These are phyloP conservation scores for Phyllosticta paracitricarpa DNA, from an alignment of 2,329 filamentous ascomycete genomes.

Conservation along the genomic window DNA sequence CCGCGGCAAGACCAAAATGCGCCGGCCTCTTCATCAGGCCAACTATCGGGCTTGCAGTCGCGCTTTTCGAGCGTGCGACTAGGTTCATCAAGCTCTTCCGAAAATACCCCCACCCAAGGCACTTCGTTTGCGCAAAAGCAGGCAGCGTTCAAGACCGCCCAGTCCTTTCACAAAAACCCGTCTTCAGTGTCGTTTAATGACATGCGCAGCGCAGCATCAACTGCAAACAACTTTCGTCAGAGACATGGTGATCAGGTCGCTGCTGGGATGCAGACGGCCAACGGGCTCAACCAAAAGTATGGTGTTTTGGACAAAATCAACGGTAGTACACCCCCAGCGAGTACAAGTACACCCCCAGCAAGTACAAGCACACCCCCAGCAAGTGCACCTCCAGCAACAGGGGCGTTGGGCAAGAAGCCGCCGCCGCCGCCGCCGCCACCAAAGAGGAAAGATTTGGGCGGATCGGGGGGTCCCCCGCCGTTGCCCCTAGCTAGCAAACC, in stretches of 20 bases:
- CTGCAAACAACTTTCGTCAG: constrained; percentile 59
- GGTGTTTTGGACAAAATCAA: constrained; percentile 43
- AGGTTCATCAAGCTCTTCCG: not conserved
- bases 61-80: constrained; percentile 42
- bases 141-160: constrained; percentile 51
- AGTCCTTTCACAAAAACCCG: constrained; percentile 50
- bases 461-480: constrained; percentile 40
- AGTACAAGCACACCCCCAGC: constrained; percentile 10
- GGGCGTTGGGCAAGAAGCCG: constrained; percentile 38
- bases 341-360: not conserved
- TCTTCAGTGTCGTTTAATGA: constrained; percentile 52
- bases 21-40: constrained; percentile 23
- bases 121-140: constrained; percentile 56
- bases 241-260: constrained; percentile 59
- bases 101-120: constrained; percentile 35
- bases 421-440: constrained; percentile 50
- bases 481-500: constrained; percentile 50
- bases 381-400: not conserved
- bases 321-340: constrained; percentile 16
- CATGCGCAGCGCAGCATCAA: constrained; percentile 47
- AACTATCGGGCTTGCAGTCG: constrained; percentile 57
- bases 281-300: constrained; percentile 52
- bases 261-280: constrained; percentile 48
- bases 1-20: constrained; percentile 17
- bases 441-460: constrained; percentile 39